Percentiles rank a stretch among this genome's conserved stretches.
These are phyloP conservation scores for Podospora pseudoanserina DNA, from an alignment of 495 filamentous ascomycete genomes.

Conservation along the genomic window DNA sequence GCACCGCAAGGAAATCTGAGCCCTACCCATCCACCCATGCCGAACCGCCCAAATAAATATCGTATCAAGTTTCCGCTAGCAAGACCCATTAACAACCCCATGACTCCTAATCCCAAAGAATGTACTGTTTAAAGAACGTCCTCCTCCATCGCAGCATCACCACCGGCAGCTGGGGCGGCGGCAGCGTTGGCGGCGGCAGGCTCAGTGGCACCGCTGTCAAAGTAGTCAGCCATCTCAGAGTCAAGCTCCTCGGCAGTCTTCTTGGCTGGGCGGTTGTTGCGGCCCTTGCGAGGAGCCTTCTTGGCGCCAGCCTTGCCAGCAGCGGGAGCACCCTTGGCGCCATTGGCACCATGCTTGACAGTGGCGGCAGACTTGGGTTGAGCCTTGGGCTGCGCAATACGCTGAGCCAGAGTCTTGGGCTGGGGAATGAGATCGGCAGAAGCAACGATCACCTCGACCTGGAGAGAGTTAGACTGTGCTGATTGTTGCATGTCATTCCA, in stretches of 20 bases:
- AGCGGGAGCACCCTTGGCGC: constrained; percentile 36
- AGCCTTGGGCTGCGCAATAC: constrained; percentile 73
- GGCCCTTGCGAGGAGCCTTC: constrained; percentile 45
- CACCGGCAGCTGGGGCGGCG: constrained; percentile 26
- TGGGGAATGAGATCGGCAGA: constrained; percentile 62
- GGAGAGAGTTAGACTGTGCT: constrained; percentile 6
- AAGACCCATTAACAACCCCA: not conserved
- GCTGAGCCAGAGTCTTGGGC: constrained; percentile 76
- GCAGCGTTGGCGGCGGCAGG: constrained; percentile 46
- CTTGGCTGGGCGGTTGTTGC: constrained; percentile 67
- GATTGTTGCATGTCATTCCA: not conserved
- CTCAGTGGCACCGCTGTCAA: constrained; percentile 45
- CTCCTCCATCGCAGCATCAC: constrained; percentile 52
- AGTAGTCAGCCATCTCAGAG: constrained; percentile 92
- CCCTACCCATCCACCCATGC: constrained; percentile 21
- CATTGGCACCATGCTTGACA: constrained; percentile 51
- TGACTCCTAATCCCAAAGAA: not conserved
- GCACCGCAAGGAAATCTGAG: constrained; percentile 13
- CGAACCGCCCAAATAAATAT: constrained; percentile 15
- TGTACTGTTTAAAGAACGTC: constrained; percentile 38
- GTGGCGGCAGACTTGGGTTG: constrained; percentile 81
- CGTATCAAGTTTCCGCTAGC: constrained; percentile 12
- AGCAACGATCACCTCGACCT: constrained; percentile 89
- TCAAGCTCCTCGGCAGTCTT: constrained; percentile 92
- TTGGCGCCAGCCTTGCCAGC: constrained; percentile 50